Evolutionary conservation across 2,329 filamentous ascomycete genomes (phyloP).

Genomic region (Colletotrichum sp.): DNA sequence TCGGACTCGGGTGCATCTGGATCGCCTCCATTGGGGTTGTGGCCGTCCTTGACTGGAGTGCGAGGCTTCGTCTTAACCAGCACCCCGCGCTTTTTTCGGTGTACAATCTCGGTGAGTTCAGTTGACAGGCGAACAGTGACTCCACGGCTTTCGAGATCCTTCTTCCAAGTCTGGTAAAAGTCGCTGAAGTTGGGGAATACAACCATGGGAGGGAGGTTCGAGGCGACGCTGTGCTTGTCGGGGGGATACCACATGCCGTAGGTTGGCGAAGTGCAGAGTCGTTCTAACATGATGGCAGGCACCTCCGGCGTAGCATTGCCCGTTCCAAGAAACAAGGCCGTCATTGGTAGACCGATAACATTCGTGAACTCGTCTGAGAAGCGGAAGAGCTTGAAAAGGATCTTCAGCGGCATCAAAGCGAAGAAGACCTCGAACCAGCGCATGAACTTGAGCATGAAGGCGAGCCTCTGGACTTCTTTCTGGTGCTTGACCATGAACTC

Average conservation of each 20-base stretch:
- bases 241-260: conserved; percentile 60
- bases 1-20: conserved; percentile 57
- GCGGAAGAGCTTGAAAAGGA: conserved; percentile 66
- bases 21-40: conserved; percentile 39
- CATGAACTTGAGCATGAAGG: conserved; percentile 56
- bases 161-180: conserved; percentile 63
- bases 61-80: conserved; percentile 48
- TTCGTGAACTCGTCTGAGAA: conserved; percentile 72
- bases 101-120: conserved; percentile 55
- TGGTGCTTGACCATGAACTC: conserved; percentile 57
- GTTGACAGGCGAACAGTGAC: conserved; percentile 61
- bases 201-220: conserved; percentile 65
- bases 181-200: conserved; percentile 64
- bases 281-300: conserved; percentile 65
- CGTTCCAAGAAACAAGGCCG: conserved; percentile 65
- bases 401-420: conserved; percentile 62
- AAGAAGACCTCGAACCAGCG: conserved; percentile 61
- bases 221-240: conserved; percentile 47
- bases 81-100: conserved; percentile 55
- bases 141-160: conserved; percentile 54
- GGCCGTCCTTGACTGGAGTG: conserved; percentile 34
- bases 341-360: conserved; percentile 63
- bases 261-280: conserved; percentile 56
- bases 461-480: conserved; percentile 58
- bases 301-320: conserved; percentile 74